These are phyloP conservation scores for Rosa lucieae DNA, from an alignment of 306 rosid genomes.

Conservation along the genomic window DNA sequence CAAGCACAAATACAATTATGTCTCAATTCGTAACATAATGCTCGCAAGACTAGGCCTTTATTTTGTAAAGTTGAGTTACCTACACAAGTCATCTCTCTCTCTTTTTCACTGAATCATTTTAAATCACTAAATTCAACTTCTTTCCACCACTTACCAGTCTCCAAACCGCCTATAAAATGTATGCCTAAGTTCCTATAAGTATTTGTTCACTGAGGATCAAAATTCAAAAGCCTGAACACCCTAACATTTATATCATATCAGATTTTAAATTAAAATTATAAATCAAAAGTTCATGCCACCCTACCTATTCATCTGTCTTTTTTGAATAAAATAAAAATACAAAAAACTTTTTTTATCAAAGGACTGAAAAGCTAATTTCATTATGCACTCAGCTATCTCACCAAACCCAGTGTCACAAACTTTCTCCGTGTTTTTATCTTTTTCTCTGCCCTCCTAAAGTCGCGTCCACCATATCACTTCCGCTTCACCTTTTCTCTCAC, in stretches of 20 bases:
- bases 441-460: neutral
- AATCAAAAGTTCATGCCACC: neutral
- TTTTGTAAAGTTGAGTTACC: neutral
- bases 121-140: neutral
- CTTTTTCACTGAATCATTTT: neutral
- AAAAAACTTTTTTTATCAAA: neutral
- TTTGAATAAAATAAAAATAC: neutral
- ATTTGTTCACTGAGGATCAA: neutral
- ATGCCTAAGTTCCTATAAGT: neutral
- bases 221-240: neutral
- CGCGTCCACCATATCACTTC: neutral
- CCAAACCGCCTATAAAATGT: neutral
- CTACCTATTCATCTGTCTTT: neutral
- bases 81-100: neutral
- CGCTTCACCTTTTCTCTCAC: neutral
- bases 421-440: neutral
- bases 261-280: neutral
- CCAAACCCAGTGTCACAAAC: neutral
- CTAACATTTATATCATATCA: neutral
- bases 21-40: neutral
- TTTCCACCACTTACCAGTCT: neutral
- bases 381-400: neutral
- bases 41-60: neutral
- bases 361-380: neutral
- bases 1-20: neutral